Percentiles rank a stretch among this genome's conserved stretches.
Conservation (phyloP, 768 basidiomycete genomes). For the Naganishia antarctica region DNA sequence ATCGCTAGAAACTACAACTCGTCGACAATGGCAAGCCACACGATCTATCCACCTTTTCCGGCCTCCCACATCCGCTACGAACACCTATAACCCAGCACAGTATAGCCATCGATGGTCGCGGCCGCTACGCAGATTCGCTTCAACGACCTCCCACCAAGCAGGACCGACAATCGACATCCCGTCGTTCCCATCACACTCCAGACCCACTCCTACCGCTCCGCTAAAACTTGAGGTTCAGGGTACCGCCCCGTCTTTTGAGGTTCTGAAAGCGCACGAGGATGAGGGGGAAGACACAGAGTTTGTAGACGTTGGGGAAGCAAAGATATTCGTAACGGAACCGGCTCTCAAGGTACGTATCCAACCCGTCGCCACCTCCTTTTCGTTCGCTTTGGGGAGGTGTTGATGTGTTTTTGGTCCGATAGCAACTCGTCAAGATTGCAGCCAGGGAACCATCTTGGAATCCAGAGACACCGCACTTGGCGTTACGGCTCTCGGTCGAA, state of each 20-base stretch:
- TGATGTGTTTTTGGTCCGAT: not conserved
- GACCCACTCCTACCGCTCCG: not conserved
- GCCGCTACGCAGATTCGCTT: not conserved
- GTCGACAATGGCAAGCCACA: not conserved
- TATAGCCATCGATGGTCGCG: not conserved
- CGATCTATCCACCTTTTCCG: not conserved
- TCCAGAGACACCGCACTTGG: constrained; percentile 58
- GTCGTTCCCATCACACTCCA: not conserved
- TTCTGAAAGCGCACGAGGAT: constrained; percentile 43
- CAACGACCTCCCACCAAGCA: not conserved
- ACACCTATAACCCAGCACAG: not conserved
- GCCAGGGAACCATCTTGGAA: constrained; percentile 52
- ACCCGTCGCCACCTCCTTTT: not conserved
- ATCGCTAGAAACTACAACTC: not conserved
- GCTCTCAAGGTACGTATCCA: constrained; percentile 37
- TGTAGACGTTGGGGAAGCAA: constrained; percentile 36
- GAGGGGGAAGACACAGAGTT: constrained; percentile 41
- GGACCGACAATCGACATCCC: constrained; percentile 3
- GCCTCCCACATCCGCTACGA: not conserved
- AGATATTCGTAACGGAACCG: constrained; percentile 37
- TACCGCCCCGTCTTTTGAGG: constrained; percentile 38
- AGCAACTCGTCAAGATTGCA: constrained; percentile 76
- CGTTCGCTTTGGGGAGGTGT: not conserved
- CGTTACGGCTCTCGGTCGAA: constrained; percentile 77
- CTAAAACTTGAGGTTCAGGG: constrained; percentile 27